Conservation (phyloP, 768 basidiomycete species). For the Psilocybe azurescens region DNA sequence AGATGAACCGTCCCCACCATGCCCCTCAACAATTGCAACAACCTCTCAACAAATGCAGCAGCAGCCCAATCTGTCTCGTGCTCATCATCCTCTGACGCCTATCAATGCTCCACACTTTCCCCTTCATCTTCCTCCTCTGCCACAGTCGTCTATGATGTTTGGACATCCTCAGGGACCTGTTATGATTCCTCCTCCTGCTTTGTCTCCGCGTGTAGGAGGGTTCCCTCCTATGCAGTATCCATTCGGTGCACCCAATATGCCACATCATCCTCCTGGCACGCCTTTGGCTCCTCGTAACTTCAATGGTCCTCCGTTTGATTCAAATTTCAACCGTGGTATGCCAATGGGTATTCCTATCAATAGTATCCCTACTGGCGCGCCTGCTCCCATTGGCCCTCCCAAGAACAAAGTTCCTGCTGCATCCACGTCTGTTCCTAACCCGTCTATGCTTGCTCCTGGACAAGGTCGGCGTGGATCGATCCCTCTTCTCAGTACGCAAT, state of each 20-base stretch:
- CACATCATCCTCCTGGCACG: slow-evolving; percentile 35
- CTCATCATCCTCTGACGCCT: slow-evolving; percentile 53
- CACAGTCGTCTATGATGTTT: slow-evolving; percentile 54
- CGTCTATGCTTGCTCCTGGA: slow-evolving; percentile 49
- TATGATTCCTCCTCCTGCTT: slow-evolving; percentile 44
- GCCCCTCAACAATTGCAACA: slow-evolving; percentile 36
- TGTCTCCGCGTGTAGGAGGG: slow-evolving; percentile 61
- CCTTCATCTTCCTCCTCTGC: slow-evolving; percentile 43
- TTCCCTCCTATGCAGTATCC: slow-evolving; percentile 58
- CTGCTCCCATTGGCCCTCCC: slow-evolving; percentile 61
- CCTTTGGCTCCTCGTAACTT: slow-evolving; percentile 60
- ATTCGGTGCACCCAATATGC: slow-evolving; percentile 53
- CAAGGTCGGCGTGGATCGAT: slow-evolving; percentile 51
- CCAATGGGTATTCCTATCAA: slow-evolving; percentile 34
- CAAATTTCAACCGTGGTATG: slow-evolving; percentile 48
- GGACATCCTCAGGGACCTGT: slow-evolving; percentile 31
- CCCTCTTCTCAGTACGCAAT: slow-evolving; percentile 26
- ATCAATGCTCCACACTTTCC: slow-evolving; percentile 46
- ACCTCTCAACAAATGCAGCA: slow-evolving; percentile 36
- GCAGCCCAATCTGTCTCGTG: slow-evolving; percentile 44
- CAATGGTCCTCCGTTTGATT: slow-evolving; percentile 58
- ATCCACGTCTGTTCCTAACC: slow-evolving; percentile 38
- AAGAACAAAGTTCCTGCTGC: slow-evolving; percentile 47
- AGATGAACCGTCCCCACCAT: slow-evolving; percentile 39
- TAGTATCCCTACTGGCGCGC: slow-evolving; percentile 31